Base-by-base conservation (phyloP, 352 stramenopile genomes). In the Saprolegnia diclina region DNA sequence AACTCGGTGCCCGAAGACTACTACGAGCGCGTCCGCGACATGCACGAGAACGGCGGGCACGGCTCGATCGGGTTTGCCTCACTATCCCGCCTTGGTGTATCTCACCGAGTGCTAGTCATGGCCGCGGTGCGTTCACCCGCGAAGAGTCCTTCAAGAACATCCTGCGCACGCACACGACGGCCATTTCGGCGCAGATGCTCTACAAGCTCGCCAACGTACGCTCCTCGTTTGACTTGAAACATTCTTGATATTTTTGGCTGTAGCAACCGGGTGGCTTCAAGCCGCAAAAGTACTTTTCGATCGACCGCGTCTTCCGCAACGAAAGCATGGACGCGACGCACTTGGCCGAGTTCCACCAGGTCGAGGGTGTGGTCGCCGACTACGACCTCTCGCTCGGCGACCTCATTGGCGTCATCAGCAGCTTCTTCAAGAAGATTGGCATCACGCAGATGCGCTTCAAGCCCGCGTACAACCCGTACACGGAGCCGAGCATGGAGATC, bases 391-490 rank as follows among this genome's bases (percentile, higher is more conserved):
- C 86, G 62, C 84, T 99, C 13, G 97, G 96, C 65, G 96, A 99
- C 77, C 87, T 99, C 67, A 99, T 99, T 74, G 97, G 97, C 64
- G 96, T 97, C 32, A 99, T 99, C 81, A 95, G 98, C 77, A 97
- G 97, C n/a, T 99, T 99, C 85, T 99, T 99, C 83, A 85, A 96
- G 59, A 98, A 98, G 77, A 98, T 98, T 42, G 92, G 92, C 56
- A 98, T 98, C 74, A 98, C 91, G 35, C 82, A 99, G 79, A 93
- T 99, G 76, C 96, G 97, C 78, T 99, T 99, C 90, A 99, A 99
- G 85, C 97, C 97, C 19, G 97, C 97, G 26, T 99, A 99, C 86
- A 99, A 99, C 80, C 97, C 97, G 38, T 99, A 99, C 88, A 99
- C 97, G 52, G 97, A 99, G 83, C 97, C 97, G 21, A 98, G 89